Evolutionary conservation across 768 basidiomycete genomes (phyloP).

Genomic region (Daedaleopsis sinensis): DNA sequence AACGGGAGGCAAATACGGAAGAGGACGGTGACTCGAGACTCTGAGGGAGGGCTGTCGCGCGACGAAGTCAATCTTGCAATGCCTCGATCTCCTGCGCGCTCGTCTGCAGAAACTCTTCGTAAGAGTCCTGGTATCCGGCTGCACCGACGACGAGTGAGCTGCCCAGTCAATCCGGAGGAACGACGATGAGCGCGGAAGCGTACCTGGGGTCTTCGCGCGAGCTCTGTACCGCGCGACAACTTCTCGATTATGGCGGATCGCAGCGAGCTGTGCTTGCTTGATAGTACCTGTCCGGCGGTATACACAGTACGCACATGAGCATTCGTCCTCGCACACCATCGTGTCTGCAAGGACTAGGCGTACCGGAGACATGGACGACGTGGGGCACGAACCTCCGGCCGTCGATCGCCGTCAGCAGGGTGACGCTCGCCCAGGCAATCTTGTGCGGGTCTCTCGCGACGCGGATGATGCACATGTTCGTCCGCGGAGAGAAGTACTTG

Average conservation of each 20-base stretch:
- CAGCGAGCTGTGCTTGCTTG: constrained; percentile 80
- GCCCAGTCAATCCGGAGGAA: background rate
- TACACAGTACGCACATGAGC: background rate
- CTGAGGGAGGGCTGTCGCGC: background rate
- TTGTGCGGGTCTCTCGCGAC: constrained; percentile 81
- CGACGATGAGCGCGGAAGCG: constrained; percentile 12
- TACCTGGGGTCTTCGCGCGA: constrained; percentile 54
- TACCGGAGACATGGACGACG: constrained; percentile 82
- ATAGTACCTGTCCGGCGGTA: constrained; percentile 65
- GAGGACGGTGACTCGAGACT: too few relatives aligned
- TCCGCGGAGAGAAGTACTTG: constrained; percentile 86
- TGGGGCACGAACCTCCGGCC: constrained; percentile 66
- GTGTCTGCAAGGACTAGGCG: constrained; percentile 19
- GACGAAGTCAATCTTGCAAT: constrained; percentile 57
- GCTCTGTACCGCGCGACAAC: constrained; percentile 70
- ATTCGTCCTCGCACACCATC: too few relatives aligned
- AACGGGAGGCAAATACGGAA: too few relatives aligned
- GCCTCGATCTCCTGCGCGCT: constrained; percentile 66
- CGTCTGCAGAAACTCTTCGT: constrained; percentile 56
- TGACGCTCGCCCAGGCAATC: constrained; percentile 79
- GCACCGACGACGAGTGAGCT: background rate
- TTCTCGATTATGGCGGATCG: constrained; percentile 72
- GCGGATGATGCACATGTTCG: constrained; percentile 83
- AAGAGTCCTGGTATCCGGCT: constrained; percentile 66
- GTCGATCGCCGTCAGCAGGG: constrained; percentile 66